phyloP scores from a whole-genome alignment of 2,329 filamentous ascomycete genomes.

The Alternaria novae-zelandiae region DNA sequence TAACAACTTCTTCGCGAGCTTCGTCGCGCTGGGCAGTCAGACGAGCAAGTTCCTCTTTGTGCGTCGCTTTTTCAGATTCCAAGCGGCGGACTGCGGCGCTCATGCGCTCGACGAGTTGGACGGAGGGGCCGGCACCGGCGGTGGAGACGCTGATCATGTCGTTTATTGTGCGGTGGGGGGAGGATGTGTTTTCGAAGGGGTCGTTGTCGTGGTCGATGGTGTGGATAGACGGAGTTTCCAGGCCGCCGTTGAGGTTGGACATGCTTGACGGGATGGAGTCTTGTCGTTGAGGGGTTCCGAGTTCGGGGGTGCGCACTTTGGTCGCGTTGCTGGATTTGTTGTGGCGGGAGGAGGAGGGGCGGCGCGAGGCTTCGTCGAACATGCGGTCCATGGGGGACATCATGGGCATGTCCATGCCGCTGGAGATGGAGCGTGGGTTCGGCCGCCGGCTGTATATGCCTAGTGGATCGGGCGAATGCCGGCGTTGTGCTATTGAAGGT shows the following conservation, averaged over 20 bases:
- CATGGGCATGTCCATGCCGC: constrained; percentile 37
- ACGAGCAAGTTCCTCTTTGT: constrained; percentile 82
- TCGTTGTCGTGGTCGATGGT: constrained; percentile 53
- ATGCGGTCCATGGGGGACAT: constrained; percentile 46
- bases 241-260: constrained; percentile 45
- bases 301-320: constrained; percentile 45
- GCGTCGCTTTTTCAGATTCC: constrained; percentile 88
- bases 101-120: constrained; percentile 96
- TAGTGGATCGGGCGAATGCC: constrained; percentile 48
- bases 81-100: constrained; percentile 88
- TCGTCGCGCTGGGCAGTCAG: constrained; percentile 89
- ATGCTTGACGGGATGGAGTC: constrained; percentile 43
- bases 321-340: constrained; percentile 28
- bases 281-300: constrained; percentile 42
- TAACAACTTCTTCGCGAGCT: constrained; percentile 87
- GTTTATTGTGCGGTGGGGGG: constrained; percentile 67
- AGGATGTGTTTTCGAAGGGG: constrained; percentile 62
- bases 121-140: constrained; percentile 85
- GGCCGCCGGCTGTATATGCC: constrained; percentile 38
- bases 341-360: constrained; percentile 43
- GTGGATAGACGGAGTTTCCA: constrained; percentile 56
- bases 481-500: constrained; percentile 47
- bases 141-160: constrained; percentile 91
- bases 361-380: constrained; percentile 45
- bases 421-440: constrained; percentile 38